Conservation (phyloP, 108 stramenopile genomes). For the Pseudonitzschia multistriata region DNA sequence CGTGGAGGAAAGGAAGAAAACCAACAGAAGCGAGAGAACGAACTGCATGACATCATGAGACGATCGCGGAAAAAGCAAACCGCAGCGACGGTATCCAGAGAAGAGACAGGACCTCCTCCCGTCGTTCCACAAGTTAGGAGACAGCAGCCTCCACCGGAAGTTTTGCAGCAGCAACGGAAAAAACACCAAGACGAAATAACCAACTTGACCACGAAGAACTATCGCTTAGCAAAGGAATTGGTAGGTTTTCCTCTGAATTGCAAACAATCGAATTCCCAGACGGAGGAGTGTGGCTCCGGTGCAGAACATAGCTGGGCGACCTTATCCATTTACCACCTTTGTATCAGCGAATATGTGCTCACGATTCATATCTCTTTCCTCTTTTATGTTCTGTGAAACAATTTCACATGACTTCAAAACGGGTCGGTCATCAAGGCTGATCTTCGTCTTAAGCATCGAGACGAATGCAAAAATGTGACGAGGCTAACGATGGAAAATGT, state of each 20-base stretch:
- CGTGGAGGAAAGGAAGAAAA: background rate
- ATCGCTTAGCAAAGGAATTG: slow-evolving; percentile 83
- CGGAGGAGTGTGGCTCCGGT: background rate
- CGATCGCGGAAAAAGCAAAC: slow-evolving; percentile 35
- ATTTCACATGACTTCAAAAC: background rate
- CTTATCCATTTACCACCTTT: background rate
- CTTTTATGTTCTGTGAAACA: background rate
- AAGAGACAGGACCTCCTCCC: background rate
- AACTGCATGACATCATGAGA: background rate
- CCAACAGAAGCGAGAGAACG: background rate
- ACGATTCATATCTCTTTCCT: background rate
- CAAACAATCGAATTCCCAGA: too few relatives aligned
- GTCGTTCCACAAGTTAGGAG: background rate
- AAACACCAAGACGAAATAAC: slow-evolving; percentile 37
- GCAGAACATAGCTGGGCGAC: background rate
- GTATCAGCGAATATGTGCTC: background rate
- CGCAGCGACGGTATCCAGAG: background rate
- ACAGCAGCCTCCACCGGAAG: slow-evolving; percentile 2
- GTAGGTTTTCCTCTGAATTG: slow-evolving; percentile 32
- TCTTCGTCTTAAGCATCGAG: slow-evolving; percentile 70
- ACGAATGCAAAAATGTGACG: slow-evolving; percentile 71
- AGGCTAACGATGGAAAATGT: slow-evolving; percentile 84
- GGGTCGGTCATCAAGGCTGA: slow-evolving; percentile 48
- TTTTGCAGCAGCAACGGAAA: slow-evolving; percentile 19
- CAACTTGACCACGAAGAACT: slow-evolving; percentile 63